Percentiles rank a stretch among this genome's conserved stretches.
These are phyloP conservation scores for Conticribra guillardii DNA, from an alignment of 108 stramenopile genomes.

Conservation along the genomic window DNA sequence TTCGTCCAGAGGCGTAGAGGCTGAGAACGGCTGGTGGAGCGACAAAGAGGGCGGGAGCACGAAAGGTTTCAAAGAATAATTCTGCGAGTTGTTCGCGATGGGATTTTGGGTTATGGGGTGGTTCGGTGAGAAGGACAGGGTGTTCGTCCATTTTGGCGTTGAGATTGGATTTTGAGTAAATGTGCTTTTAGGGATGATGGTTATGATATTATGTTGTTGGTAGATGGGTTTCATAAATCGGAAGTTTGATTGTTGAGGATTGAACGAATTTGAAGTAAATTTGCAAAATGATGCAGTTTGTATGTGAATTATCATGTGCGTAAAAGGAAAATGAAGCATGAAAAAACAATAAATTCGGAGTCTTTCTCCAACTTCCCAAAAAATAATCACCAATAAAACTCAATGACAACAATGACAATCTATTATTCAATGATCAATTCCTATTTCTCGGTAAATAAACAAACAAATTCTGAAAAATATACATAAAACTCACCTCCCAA, in stretches of 20 bases:
- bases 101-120: constrained; percentile 90
- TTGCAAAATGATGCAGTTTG: no score
- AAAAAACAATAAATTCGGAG: no score
- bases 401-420: no score
- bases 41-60: constrained; percentile 92
- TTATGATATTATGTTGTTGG: neutral
- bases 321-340: no score
- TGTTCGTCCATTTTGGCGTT: constrained; percentile 91
- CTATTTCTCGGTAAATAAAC: neutral
- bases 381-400: no score
- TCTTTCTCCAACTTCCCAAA: no score
- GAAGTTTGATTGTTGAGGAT: no score
- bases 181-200: constrained; percentile 43
- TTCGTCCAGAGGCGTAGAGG: constrained; percentile 95
- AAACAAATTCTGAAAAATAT: neutral
- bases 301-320: no score
- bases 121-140: constrained; percentile 96
- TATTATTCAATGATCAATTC: constrained; percentile 1
- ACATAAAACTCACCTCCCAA: constrained; percentile 84
- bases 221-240: neutral
- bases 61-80: constrained; percentile 95
- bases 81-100: constrained; percentile 93
- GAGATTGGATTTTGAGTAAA: constrained; percentile 86
- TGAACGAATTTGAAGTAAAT: no score
- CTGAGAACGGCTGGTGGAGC: constrained; percentile 92